A percentile compares a stretch with the other conserved stretches of the same genome.
Evolutionary conservation across 495 filamentous ascomycete genomes (phyloP).

Genomic region (Hypoxylon perforatum): DNA sequence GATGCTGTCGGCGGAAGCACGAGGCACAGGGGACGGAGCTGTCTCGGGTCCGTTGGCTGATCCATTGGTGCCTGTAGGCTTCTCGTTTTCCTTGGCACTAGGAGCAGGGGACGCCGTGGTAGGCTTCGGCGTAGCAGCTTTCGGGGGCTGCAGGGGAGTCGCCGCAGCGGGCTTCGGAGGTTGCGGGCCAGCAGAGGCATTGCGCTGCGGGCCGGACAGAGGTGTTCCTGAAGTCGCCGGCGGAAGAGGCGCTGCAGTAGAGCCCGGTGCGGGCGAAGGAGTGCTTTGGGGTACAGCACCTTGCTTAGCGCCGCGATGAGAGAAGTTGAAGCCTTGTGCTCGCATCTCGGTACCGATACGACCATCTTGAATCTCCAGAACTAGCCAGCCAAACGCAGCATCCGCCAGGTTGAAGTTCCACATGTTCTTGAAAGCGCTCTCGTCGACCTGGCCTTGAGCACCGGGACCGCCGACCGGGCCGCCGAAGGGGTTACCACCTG

Average conservation of each 20-base stretch:
- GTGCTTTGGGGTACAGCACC: conserved; percentile 48
- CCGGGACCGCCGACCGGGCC: conserved; percentile 79
- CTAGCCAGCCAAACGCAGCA: conserved; percentile 95
- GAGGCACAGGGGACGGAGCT: conserved; percentile 56
- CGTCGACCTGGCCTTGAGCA: conserved; percentile 88
- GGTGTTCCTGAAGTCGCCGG: background rate
- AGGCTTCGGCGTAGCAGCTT: conserved; percentile 64
- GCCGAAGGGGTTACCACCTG: conserved; percentile 96
- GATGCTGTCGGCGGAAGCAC: conserved; percentile 59
- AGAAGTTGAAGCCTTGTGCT: conserved; percentile 99
- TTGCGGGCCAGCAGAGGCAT: conserved; percentile 49
- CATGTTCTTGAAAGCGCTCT: conserved; percentile 99
- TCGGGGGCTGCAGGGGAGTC: conserved; percentile 56
- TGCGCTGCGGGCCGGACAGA: conserved; percentile 48
- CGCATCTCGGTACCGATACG: conserved; percentile 98
- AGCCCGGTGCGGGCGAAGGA: conserved; percentile 48
- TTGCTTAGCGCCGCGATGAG: conserved; percentile 80
- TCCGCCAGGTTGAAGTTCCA: conserved; percentile 99
- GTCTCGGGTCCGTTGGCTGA: conserved; percentile 60
- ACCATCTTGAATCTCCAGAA: conserved; percentile 92
- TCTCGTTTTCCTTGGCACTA: conserved; percentile 58
- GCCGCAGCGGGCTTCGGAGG: conserved; percentile 50
- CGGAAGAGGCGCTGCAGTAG: conserved; percentile 49
- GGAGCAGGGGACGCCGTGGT: conserved; percentile 53
- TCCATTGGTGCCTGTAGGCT: conserved; percentile 60